Percentiles rank a stretch among this genome's conserved stretches.
phyloP scores from a whole-genome alignment of 345 rosid species.

The Noccaea caerulescens region DNA sequence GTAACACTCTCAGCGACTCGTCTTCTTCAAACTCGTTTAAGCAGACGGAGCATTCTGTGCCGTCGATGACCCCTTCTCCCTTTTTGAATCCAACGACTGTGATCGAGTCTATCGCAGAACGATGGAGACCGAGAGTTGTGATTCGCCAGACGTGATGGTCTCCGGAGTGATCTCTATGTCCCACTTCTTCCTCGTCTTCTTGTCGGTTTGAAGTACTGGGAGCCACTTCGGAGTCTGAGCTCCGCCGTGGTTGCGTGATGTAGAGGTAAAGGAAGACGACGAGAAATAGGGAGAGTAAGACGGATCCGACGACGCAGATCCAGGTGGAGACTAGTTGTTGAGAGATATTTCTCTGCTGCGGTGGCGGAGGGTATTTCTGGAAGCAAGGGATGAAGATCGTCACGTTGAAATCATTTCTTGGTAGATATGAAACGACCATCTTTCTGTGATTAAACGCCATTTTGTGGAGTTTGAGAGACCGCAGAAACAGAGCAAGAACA shows the following conservation, averaged over 20 bases:
- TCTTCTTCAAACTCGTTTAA: slow-evolving; percentile 70
- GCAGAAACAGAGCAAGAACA: slow-evolving; percentile 31
- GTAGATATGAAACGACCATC: not conserved
- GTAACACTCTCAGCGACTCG: slow-evolving; percentile 67
- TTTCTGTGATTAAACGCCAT: slow-evolving; percentile 36
- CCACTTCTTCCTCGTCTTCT: slow-evolving; percentile 33
- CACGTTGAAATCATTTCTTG: not conserved
- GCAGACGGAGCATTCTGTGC: slow-evolving; percentile 89
- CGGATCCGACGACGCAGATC: slow-evolving; percentile 22
- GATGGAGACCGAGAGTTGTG: slow-evolving; percentile 65
- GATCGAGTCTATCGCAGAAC: slow-evolving; percentile 62
- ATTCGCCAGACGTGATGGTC: slow-evolving; percentile 71
- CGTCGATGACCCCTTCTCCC: slow-evolving; percentile 58
- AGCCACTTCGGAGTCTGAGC: slow-evolving; percentile 23
- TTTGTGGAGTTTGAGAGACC: not conserved
- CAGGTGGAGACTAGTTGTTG: not conserved
- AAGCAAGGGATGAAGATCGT: not conserved
- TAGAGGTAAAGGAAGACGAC: slow-evolving; percentile 26
- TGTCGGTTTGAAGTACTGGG: slow-evolving; percentile 2
- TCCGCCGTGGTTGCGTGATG: slow-evolving; percentile 4
- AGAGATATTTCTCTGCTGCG: not conserved
- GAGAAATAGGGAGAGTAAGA: slow-evolving; percentile 42
- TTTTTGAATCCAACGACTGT: slow-evolving; percentile 57
- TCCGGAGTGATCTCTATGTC: slow-evolving; percentile 30
- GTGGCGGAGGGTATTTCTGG: not conserved